Percentiles rank a stretch among this genome's conserved stretches.
phyloP scores from a whole-genome alignment of 495 filamentous ascomycete species.

The Halenospora varia region DNA sequence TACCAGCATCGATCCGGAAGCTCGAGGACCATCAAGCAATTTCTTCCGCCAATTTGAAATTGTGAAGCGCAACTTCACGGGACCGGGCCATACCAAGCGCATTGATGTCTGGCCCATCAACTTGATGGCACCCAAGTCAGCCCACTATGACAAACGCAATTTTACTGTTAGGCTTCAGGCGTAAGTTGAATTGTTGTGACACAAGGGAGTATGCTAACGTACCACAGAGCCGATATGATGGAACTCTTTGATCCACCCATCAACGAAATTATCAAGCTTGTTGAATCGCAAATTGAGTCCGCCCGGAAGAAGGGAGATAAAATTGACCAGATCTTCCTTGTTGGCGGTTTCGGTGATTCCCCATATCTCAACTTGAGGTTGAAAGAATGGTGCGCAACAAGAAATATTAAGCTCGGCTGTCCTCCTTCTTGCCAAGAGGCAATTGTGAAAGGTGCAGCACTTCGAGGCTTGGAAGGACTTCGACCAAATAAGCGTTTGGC shows the following conservation, averaged over 20 bases:
- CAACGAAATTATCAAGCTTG: constrained; percentile 17
- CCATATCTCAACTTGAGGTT: constrained; percentile 18
- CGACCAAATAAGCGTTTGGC: constrained; percentile 1
- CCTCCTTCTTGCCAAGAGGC: constrained; percentile 19
- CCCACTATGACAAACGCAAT: not conserved
- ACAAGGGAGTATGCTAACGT: not conserved
- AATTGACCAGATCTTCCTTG: constrained; percentile 22
- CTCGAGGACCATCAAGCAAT: constrained; percentile 22
- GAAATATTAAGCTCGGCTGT: not conserved
- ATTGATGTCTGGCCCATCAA: not conserved
- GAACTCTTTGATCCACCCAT: constrained; percentile 25
- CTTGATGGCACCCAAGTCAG: not conserved
- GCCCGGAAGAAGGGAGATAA: not conserved
- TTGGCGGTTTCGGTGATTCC: constrained; percentile 29
- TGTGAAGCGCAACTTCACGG: constrained; percentile 20
- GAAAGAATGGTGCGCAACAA: constrained; percentile 14
- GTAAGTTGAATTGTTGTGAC: not conserved
- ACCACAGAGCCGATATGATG: constrained; percentile 22
- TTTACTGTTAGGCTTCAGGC: not conserved
- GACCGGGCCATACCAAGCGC: not conserved
- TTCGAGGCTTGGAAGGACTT: constrained; percentile 22
- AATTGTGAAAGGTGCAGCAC: constrained; percentile 26
- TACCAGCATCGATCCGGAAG: constrained; percentile 12
- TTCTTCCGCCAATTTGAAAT: constrained; percentile 26
- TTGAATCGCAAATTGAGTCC: constrained; percentile 17